Evolutionary conservation across 1,284 basidiomycete species (phyloP).

Genomic region (Tilletiaria anomala): DNA sequence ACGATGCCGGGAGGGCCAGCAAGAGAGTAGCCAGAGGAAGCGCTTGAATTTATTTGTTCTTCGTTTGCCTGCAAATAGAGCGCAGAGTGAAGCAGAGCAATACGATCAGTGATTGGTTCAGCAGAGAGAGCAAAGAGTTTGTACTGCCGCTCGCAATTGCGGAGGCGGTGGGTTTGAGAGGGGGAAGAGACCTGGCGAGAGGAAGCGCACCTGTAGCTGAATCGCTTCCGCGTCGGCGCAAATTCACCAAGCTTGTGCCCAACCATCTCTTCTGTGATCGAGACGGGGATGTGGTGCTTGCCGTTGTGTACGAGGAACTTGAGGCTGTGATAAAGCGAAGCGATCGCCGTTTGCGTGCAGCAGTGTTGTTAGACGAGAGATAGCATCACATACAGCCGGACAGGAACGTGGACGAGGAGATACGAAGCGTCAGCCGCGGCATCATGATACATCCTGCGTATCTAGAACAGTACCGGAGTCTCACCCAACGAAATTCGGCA

Average conservation of each 20-base stretch:
- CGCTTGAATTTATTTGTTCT: conserved; percentile 3
- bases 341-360: too few relatives aligned
- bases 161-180: background rate
- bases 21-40: too few relatives aligned
- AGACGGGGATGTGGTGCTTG: conserved; percentile 71
- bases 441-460: too few relatives aligned
- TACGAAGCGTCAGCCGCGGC: too few relatives aligned
- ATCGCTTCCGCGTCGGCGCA: conserved; percentile 59
- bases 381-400: too few relatives aligned
- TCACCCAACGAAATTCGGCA: conserved; percentile 90
- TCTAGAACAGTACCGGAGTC: too few relatives aligned
- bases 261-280: conserved; percentile 90
- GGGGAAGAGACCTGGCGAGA: background rate
- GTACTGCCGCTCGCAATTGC: background rate
- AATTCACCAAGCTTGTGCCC: conserved; percentile 97
- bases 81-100: background rate
- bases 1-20: too few relatives aligned
- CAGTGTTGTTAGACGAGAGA: too few relatives aligned
- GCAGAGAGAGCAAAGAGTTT: background rate
- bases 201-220: conserved; percentile 41
- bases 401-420: too few relatives aligned
- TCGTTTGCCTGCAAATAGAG: conserved; percentile 1
- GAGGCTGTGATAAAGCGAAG: too few relatives aligned
- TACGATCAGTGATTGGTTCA: background rate
- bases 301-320: conserved; percentile 90